phyloP scores from a whole-genome alignment of 148 eudicot species.

The Fagopyrum homotropicum region DNA sequence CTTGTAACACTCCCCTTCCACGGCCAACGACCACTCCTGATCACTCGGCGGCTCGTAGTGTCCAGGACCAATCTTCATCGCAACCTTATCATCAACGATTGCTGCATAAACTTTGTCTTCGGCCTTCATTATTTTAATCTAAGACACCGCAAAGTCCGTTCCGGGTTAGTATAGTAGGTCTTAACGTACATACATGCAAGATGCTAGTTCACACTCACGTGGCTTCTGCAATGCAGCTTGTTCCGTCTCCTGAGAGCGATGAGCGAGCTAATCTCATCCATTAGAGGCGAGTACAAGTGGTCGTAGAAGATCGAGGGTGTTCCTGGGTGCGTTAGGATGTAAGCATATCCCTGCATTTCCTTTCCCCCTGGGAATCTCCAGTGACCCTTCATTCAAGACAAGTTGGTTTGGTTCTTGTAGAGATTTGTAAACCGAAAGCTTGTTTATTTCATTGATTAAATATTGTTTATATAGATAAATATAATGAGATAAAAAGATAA shows the following conservation, averaged over 20 bases:
- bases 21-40: constrained; percentile 58
- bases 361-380: constrained; percentile 99
- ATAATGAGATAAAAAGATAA: too few relatives aligned
- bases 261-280: constrained; percentile 48
- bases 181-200: not conserved
- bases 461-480: too few relatives aligned
- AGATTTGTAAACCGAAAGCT: too few relatives aligned
- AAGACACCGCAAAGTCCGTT: not conserved
- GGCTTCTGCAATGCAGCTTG: constrained; percentile 79
- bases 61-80: constrained; percentile 94
- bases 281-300: constrained; percentile 61
- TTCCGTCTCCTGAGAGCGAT: constrained; percentile 70
- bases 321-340: constrained; percentile 96
- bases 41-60: constrained; percentile 62
- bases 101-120: constrained; percentile 91
- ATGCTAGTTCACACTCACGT: constrained; percentile 36
- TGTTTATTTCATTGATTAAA: too few relatives aligned
- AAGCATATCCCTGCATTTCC: constrained; percentile 99
- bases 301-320: constrained; percentile 96
- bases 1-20: constrained; percentile 74
- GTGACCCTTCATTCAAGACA: constrained; percentile 56
- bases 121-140: constrained; percentile 74
- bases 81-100: constrained; percentile 61
- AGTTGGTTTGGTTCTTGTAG: too few relatives aligned
- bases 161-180: not conserved